Evolutionary conservation across 768 basidiomycete genomes (phyloP), one percentile per base, ranked within the genome.

Genomic region (Postia placenta): DNA sequence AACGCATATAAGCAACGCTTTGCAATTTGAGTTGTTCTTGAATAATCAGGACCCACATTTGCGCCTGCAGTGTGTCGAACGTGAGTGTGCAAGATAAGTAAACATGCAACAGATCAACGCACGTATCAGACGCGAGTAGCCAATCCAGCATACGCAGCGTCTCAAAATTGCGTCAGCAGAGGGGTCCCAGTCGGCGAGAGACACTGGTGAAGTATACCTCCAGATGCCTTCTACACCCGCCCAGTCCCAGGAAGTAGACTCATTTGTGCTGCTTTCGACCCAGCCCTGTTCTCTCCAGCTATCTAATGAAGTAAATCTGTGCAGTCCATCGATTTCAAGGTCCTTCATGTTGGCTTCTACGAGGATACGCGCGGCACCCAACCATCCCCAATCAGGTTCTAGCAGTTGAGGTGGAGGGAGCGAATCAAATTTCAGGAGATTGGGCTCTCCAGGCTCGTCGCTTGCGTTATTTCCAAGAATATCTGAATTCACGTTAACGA

Each of bases 161-260:
- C 61, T 62, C 38, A 7, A 9, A 27, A 7, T 22, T 7, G 24
- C 19, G 4, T 7, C 11, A 7, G 42, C 15, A 4, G 28, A 7
- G 12, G 26, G 11, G 11, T 24, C 2, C 26, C 3, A 9, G 41
- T 26, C 7, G 22, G 23, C 42, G 11, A 43, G 7, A 6, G 5
- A 11, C 40, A 20, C 20, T 14, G 20, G 5, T 20, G 11, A 26
- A 33, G 15, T 26, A 5, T 27, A 62, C 59, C 59, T 52, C 58
- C 59, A 60, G 0, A 57, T 36, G n/a, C 61, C 61, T 37, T 60
- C 56, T 1, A 52, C 59, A 3, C 59, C 61, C 2, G 61, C 61
- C 61, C 61, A 63, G 24, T 63, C 61, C 28, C 59, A 50, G 28
- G 52, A 43, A 23, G 35, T 17, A 9, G 11, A 27, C 20, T 39